phyloP scores from a whole-genome alignment of 768 basidiomycete species.

The Phanerochaete carnosa region DNA sequence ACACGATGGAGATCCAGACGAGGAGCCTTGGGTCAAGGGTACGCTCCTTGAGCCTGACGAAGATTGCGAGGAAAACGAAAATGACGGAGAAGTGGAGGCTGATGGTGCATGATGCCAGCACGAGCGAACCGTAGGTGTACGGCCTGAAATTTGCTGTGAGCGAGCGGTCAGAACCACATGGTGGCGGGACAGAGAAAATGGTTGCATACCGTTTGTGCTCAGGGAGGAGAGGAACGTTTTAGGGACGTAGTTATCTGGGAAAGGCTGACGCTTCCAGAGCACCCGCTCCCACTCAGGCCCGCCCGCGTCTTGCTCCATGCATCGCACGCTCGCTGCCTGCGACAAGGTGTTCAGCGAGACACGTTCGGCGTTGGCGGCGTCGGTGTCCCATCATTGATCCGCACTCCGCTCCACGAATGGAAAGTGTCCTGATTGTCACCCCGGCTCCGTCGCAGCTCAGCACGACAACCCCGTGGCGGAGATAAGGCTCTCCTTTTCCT shows the following conservation, averaged over 20 bases:
- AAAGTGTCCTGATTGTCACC: neutral
- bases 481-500: too few relatives aligned
- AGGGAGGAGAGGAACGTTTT: conserved; percentile 75
- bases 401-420: neutral
- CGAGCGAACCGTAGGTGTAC: conserved; percentile 73
- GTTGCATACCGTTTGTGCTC: conserved; percentile 69
- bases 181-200: neutral
- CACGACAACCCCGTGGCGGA: too few relatives aligned
- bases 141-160: conserved; percentile 74
- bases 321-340: neutral
- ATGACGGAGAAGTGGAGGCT: conserved; percentile 83
- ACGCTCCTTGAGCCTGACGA: conserved; percentile 64
- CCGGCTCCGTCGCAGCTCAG: neutral
- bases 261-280: conserved; percentile 74
- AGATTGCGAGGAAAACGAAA: conserved; percentile 79
- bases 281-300: conserved; percentile 58
- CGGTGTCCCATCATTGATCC: neutral
- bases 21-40: conserved; percentile 66
- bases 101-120: conserved; percentile 67
- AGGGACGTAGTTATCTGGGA: conserved; percentile 86
- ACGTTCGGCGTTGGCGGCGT: too few relatives aligned
- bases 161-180: neutral
- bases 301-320: neutral
- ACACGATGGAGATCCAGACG: conserved; percentile 58
- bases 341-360: too few relatives aligned